Evolutionary conservation across 805 yeast species (phyloP), one percentile per base, ranked within the genome.

Genomic region (Lipomyces yamanashiensis): DNA sequence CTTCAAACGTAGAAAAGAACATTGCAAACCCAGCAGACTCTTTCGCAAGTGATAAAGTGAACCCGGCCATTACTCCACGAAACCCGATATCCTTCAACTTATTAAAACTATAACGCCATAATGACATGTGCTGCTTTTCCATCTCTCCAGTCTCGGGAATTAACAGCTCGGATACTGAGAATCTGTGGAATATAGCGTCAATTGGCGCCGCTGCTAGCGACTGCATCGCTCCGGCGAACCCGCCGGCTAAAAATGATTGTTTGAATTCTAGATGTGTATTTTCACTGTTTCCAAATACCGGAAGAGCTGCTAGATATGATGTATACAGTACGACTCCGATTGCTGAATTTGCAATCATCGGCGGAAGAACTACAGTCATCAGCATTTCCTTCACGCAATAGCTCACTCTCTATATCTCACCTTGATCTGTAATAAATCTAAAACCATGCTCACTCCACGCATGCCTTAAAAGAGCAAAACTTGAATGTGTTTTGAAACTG

Each of bases 181-280:
- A 89, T 68, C 98, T 81, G 1, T 96, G 85, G 72, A 88, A 89
- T 2, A 93, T 85, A 7, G 98, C 97, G 76, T 93, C 98, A 4
- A 93, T 81, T 0, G 98, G 98, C 1, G 97, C 93, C 1, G 97
- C 96, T 0, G 90, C 92, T 17, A 90, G 77, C n/a, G 96, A 88
- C 71, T 95, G 97, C 28, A 86, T 85, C 0, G 87, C 85, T 1
- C 98, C 98, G 0, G 97, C 97, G 0, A 90, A 67, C 61, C 87
- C 85, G 0, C 98, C 98, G 0, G 97, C 90, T 54, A 85, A 75
- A 75, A 90, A 84, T n/a, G 80, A 68, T 53, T 75, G 76, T 41
- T 51, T 36, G 57, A 73, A 72, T 0, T 91, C 85, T 69, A 19
- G 13, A 21, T 37, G 21, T 15, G 45, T 19, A 39, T 36, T 39